These are phyloP conservation scores for Sugiyamaella castrensis DNA, from an alignment of 1,139 yeast species.

Conservation along the genomic window DNA sequence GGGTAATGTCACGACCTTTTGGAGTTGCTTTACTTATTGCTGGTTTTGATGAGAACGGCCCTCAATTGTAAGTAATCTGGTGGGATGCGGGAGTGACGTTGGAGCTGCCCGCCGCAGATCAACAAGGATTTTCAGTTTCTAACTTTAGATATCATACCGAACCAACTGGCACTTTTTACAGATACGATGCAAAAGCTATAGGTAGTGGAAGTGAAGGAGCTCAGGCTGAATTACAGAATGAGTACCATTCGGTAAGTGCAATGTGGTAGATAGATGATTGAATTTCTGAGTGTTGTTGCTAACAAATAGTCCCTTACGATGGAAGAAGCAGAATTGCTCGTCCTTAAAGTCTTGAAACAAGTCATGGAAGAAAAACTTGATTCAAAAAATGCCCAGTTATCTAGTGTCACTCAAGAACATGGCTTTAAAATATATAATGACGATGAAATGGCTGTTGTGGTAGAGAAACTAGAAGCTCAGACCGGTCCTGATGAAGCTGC, in stretches of 20 bases:
- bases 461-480: slow-evolving; percentile 70
- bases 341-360: slow-evolving; percentile 87
- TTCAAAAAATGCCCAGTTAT: slow-evolving; percentile 91
- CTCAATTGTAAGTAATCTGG: slow-evolving; percentile 55
- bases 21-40: slow-evolving; percentile 98
- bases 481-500: slow-evolving; percentile 41
- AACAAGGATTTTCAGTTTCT: neutral
- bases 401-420: slow-evolving; percentile 80
- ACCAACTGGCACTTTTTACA: slow-evolving; percentile 96
- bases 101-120: too few species aligned
- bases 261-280: too few species aligned
- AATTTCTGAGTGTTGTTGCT: too few species aligned
- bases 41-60: slow-evolving; percentile 93
- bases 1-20: slow-evolving; percentile 97
- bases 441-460: slow-evolving; percentile 78
- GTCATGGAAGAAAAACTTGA: slow-evolving; percentile 99
- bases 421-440: slow-evolving; percentile 89
- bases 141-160: slow-evolving; percentile 71
- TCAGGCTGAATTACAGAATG: slow-evolving; percentile 94
- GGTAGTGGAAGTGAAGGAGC: slow-evolving; percentile 99
- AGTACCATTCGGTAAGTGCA: slow-evolving; percentile 64
- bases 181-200: slow-evolving; percentile 97
- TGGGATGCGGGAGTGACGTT: neutral
- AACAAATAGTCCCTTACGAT: slow-evolving; percentile 61
- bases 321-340: slow-evolving; percentile 87